Percentiles rank a stretch among this genome's conserved stretches.
These are phyloP conservation scores for Candida dubliniensis DNA, from an alignment of 1,139 yeast species.

Conservation along the genomic window DNA sequence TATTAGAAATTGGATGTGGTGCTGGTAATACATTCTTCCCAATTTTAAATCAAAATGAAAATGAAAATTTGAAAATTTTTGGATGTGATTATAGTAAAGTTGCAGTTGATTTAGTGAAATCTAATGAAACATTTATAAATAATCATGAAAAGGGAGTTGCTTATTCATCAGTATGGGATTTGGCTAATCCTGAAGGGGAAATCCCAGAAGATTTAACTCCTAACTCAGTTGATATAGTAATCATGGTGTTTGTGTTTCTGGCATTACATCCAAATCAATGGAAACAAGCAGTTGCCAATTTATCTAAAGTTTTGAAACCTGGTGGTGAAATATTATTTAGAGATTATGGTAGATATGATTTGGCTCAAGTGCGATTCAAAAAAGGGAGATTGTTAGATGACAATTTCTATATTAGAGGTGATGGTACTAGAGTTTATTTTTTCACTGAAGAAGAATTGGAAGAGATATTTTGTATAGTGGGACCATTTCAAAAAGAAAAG, in stretches of 20 bases:
- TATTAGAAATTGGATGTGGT: conserved; percentile 96
- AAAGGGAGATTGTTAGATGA: conserved; percentile 85
- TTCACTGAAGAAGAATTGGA: conserved; percentile 91
- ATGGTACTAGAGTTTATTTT: conserved; percentile 95
- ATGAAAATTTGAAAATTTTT: conserved; percentile 67
- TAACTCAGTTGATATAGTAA: conserved; percentile 83
- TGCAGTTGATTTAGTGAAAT: conserved; percentile 82
- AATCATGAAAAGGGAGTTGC: conserved; percentile 54
- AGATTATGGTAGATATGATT: conserved; percentile 93
- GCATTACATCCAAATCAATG: conserved; percentile 94
- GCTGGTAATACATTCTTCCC: conserved; percentile 98
- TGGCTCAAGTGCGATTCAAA: conserved; percentile 93
- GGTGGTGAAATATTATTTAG: conserved; percentile 89
- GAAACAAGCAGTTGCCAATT: conserved; percentile 72
- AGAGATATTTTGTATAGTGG: conserved; percentile 63
- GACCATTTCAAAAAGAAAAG: conserved; percentile 62
- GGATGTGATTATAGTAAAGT: conserved; percentile 91
- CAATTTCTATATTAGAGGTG: conserved; percentile 94
- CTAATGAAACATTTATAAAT: conserved; percentile 56
- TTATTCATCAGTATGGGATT: conserved; percentile 92
- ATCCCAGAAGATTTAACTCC: conserved; percentile 86
- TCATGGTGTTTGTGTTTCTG: conserved; percentile 90
- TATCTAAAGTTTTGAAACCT: conserved; percentile 76
- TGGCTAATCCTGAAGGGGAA: conserved; percentile 70
- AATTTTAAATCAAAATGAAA: conserved; percentile 75